These are phyloP conservation scores for Petunia hybrid DNA, from an alignment of 305 asterid genomes.

Conservation along the genomic window DNA sequence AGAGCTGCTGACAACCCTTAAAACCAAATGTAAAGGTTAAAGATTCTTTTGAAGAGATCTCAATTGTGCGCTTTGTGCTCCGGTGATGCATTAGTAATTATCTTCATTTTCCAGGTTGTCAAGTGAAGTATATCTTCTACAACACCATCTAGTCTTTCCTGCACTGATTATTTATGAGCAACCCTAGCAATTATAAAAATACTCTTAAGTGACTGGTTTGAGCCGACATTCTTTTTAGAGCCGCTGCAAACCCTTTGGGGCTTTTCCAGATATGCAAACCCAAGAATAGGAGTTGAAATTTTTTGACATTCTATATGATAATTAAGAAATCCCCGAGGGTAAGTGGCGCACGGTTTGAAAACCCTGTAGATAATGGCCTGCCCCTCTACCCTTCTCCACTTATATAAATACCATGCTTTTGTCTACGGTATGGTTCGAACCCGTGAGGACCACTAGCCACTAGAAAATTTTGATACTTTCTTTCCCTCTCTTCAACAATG, in stretches of 20 bases:
- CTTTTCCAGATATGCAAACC: not conserved
- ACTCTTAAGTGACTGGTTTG: not conserved
- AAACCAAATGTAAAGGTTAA: not conserved
- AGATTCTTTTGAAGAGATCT: not conserved
- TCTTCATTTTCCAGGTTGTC: not conserved
- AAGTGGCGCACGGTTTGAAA: too few species aligned
- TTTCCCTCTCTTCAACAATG: not conserved
- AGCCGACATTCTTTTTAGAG: not conserved
- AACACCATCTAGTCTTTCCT: not conserved
- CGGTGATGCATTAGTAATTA: not conserved
- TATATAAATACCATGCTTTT: too few species aligned
- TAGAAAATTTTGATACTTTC: not conserved
- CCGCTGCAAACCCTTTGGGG: not conserved
- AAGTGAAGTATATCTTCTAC: not conserved
- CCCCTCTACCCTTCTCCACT: too few species aligned
- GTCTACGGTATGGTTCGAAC: too few species aligned
- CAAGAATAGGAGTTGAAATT: not conserved
- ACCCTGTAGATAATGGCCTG: too few species aligned
- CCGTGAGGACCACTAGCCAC: too few species aligned
- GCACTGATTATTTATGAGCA: not conserved
- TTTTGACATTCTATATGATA: too few species aligned
- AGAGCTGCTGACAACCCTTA: not conserved
- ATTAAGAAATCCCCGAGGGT: too few species aligned
- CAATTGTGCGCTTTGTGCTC: not conserved
- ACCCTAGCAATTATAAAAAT: not conserved